Evolutionary conservation across 2,329 filamentous ascomycete genomes (phyloP).

Genomic region (Colletotrichum abscissum): DNA sequence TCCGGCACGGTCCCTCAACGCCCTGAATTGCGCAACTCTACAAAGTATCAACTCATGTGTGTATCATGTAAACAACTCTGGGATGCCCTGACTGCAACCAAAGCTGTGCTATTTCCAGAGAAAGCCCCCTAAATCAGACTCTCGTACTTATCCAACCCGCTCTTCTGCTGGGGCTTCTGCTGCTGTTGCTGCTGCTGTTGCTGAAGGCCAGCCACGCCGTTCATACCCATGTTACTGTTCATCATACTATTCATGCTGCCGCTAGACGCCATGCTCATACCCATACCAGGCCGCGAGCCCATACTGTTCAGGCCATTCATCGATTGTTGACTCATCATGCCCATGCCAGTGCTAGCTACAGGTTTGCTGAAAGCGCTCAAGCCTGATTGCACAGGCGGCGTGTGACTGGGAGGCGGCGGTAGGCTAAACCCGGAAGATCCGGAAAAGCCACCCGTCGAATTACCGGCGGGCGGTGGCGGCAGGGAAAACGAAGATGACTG

Average conservation of each 20-base stretch:
- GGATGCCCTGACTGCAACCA: conserved; percentile 8
- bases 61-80: conserved; percentile 18
- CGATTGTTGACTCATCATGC: conserved; percentile 29
- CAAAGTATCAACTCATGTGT: not conserved
- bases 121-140: conserved; percentile 64
- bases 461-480: conserved; percentile 61
- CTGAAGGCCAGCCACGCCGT: conserved; percentile 38
- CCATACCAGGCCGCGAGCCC: conserved; percentile 34
- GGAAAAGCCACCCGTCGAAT: conserved; percentile 36
- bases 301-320: conserved; percentile 32
- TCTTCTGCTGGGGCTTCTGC: conserved; percentile 51
- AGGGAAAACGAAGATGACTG: conserved; percentile 66
- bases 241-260: conserved; percentile 43
- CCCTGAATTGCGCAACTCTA: conserved; percentile 8
- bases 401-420: conserved; percentile 54
- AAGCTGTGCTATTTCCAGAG: conserved; percentile 9
- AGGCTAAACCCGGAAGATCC: conserved; percentile 58
- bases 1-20: not conserved
- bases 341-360: conserved; percentile 27
- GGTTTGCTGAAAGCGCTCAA: conserved; percentile 36
- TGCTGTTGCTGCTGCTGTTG: conserved; percentile 38
- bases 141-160: conserved; percentile 75
- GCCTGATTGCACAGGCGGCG: conserved; percentile 41
- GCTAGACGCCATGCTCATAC: conserved; percentile 42
- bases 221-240: conserved; percentile 40